Evolutionary conservation across 352 stramenopile species (phyloP).

Genomic region (Saprolegnia parasitica): DNA sequence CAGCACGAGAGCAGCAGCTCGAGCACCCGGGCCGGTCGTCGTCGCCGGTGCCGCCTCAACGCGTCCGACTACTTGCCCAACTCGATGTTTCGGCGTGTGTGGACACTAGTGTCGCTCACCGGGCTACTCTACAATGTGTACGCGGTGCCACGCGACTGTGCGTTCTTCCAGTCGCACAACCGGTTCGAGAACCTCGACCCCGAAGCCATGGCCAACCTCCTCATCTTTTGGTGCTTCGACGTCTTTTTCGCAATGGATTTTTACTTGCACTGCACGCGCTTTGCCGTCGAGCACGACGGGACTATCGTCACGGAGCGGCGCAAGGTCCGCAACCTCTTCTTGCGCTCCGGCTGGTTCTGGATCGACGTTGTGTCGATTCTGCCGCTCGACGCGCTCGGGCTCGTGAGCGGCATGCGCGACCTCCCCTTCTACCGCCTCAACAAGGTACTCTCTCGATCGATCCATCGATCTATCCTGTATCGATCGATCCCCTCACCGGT

Average conservation of each 20-base stretch:
- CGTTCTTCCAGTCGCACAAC: conserved; percentile 27
- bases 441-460: conserved; percentile 8
- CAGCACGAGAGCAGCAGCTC: neutral
- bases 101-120: conserved; percentile 17
- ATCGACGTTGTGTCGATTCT: conserved; percentile 21
- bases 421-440: conserved; percentile 25
- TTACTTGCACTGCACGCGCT: conserved; percentile 23
- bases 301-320: conserved; percentile 14
- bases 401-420: neutral
- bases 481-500: neutral
- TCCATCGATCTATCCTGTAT: neutral
- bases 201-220: conserved; percentile 17
- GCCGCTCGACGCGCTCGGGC: conserved; percentile 9
- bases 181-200: conserved; percentile 19
- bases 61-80: conserved; percentile 27
- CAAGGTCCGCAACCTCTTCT: conserved; percentile 6
- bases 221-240: conserved; percentile 24
- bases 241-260: conserved; percentile 22
- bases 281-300: conserved; percentile 25
- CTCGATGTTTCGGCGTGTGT: conserved; percentile 27
- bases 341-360: conserved; percentile 4
- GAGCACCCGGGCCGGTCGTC: neutral
- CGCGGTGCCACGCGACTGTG: conserved; percentile 25
- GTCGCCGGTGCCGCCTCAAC: conserved; percentile 16
- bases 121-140: conserved; percentile 29